Conservation (phyloP, 345 rosid species). For the Eucalyptus sp. region DNA sequence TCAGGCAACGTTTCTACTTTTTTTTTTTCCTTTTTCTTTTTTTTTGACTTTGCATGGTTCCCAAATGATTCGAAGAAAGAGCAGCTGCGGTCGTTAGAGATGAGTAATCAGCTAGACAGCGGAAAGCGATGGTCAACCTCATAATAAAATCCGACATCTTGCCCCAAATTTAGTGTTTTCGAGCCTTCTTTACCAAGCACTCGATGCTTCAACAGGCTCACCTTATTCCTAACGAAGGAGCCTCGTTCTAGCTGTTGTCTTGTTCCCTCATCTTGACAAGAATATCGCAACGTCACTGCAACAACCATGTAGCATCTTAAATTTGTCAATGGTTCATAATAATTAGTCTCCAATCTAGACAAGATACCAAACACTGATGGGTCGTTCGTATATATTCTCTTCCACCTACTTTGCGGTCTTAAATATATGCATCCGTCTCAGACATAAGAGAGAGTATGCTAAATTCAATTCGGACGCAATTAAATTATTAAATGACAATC, state of each 20-base stretch:
- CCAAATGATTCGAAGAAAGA: neutral
- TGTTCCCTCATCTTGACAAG: neutral
- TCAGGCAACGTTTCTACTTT: neutral
- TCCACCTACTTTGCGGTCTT: neutral
- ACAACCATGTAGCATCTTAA: neutral
- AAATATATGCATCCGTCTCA: neutral
- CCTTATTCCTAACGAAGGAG: neutral
- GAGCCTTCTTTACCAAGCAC: neutral
- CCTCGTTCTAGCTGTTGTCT: neutral
- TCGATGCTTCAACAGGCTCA: neutral
- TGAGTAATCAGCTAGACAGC: neutral
- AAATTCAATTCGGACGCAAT: neutral
- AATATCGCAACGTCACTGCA: neutral
- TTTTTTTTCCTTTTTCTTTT: fast-evolving
- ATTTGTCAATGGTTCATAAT: neutral
- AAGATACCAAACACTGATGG: neutral
- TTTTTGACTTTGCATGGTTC: neutral
- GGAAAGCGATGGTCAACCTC: neutral
- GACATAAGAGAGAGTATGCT: neutral
- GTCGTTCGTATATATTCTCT: neutral
- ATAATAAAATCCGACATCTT: neutral
- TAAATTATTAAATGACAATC: neutral
- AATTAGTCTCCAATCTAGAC: neutral
- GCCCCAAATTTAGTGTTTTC: neutral
- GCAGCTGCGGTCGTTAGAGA: neutral